These are phyloP conservation scores for Limonium bicolor DNA, from an alignment of 148 eudicot genomes.

Conservation along the genomic window DNA sequence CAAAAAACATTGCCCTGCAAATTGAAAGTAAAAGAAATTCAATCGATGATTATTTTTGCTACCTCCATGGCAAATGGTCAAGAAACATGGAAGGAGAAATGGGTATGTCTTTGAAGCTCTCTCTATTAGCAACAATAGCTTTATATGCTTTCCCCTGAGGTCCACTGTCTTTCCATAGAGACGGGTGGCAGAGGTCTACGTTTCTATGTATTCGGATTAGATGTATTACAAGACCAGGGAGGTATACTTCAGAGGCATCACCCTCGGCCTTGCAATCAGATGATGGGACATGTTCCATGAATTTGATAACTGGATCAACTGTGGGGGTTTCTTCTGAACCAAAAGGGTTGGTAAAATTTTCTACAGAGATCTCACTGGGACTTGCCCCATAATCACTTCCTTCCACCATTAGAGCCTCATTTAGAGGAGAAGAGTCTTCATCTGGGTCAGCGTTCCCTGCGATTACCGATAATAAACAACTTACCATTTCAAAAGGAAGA, in stretches of 20 bases:
- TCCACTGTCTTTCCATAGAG: constrained; percentile 36
- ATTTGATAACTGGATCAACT: constrained; percentile 30
- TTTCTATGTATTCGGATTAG: constrained; percentile 27
- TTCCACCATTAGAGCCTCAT: constrained; percentile 5
- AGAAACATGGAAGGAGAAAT: constrained; percentile 65
- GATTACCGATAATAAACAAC: neutral
- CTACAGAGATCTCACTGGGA: constrained; percentile 6
- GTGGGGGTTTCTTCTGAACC: constrained; percentile 7
- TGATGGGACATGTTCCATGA: constrained; percentile 38
- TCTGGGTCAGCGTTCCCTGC: constrained; percentile 7
- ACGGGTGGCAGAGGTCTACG: constrained; percentile 7
- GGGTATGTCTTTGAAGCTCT: constrained; percentile 52
- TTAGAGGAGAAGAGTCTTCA: constrained; percentile 14
- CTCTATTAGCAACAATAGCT: constrained; percentile 44
- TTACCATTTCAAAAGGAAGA: neutral
- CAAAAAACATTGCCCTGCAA: too few relatives aligned
- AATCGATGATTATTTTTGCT: too few relatives aligned
- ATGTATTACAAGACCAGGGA: constrained; percentile 53
- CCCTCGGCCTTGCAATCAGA: constrained; percentile 14
- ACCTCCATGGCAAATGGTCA: constrained; percentile 92
- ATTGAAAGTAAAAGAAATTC: too few relatives aligned
- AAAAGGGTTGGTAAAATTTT: constrained; percentile 15
- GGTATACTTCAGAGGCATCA: constrained; percentile 41
- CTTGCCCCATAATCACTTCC: constrained; percentile 8
- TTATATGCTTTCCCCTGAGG: constrained; percentile 18